These are phyloP conservation scores for Phytophthora sojae DNA, from an alignment of 352 stramenopile species.

Conservation along the genomic window DNA sequence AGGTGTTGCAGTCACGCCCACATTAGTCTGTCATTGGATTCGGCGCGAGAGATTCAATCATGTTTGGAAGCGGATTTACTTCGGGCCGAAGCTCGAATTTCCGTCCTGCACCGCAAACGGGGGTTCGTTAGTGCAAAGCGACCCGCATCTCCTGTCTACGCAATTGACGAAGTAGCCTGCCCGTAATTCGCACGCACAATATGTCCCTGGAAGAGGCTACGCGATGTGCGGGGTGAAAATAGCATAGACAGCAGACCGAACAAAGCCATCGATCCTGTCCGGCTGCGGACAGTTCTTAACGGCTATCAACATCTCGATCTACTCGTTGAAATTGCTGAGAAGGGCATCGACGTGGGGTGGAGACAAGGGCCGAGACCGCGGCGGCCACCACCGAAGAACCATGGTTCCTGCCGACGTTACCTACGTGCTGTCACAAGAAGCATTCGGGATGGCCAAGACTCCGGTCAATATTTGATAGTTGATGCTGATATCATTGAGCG, in stretches of 20 bases:
- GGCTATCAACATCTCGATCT: constrained; percentile 9
- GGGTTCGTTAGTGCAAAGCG: too few relatives aligned
- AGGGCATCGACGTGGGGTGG: constrained; percentile 5
- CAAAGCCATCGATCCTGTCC: not conserved
- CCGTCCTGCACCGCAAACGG: too few relatives aligned
- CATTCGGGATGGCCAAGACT: too few relatives aligned
- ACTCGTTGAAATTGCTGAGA: constrained; percentile 4
- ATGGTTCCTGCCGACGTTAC: constrained; percentile 6
- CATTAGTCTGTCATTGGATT: too few relatives aligned
- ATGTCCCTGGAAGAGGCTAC: not conserved
- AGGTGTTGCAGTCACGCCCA: too few relatives aligned
- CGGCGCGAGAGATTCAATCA: too few relatives aligned
- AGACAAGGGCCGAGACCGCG: not conserved
- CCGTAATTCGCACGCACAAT: not conserved
- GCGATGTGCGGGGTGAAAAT: not conserved
- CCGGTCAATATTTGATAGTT: too few relatives aligned
- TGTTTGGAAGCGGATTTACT: too few relatives aligned
- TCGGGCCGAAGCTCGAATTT: too few relatives aligned
- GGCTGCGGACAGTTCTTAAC: not conserved
- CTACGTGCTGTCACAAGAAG: constrained; percentile 10
- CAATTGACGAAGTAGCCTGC: not conserved
- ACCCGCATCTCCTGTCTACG: not conserved
- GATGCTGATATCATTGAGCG: too few relatives aligned
- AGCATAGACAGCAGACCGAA: not conserved
- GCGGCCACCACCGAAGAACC: constrained; percentile 9